Conservation (phyloP, 1,284 basidiomycete species). For the Cryptococcus depauperatus region DNA sequence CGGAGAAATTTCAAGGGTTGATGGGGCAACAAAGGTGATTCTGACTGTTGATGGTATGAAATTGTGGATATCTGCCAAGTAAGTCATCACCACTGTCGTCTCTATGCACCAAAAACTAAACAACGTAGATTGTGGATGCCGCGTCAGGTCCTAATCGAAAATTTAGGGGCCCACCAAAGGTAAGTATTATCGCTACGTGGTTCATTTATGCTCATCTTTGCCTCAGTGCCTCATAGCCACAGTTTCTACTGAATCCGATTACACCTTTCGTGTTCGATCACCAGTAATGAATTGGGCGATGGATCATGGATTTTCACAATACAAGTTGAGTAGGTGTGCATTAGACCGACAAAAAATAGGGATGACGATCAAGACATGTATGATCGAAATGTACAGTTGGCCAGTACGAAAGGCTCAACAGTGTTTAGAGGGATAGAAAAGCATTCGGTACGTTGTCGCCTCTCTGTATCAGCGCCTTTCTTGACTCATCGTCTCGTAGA, state of each 20-base stretch:
- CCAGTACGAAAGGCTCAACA: conserved; percentile 13
- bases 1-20: conserved; percentile 38
- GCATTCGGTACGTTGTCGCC: conserved; percentile 14
- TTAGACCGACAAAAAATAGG: conserved; percentile 13
- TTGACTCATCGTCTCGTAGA: conserved; percentile 23
- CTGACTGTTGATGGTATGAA: conserved; percentile 36
- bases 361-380: conserved; percentile 14
- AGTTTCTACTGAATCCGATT: conserved; percentile 37
- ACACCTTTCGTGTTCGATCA: conserved; percentile 24
- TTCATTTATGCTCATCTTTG: neutral
- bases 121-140: conserved; percentile 29
- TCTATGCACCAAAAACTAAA: too few relatives aligned
- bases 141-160: conserved; percentile 37
- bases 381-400: conserved; percentile 16
- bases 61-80: conserved; percentile 36
- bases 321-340: conserved; percentile 36
- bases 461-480: neutral
- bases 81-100: too few relatives aligned
- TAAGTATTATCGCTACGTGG: conserved; percentile 11
- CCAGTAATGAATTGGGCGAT: conserved; percentile 14
- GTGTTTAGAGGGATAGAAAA: conserved; percentile 15
- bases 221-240: neutral
- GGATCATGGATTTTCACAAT: conserved; percentile 18
- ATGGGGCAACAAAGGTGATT: conserved; percentile 38
- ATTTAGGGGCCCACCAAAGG: conserved; percentile 32